Percentiles rank a stretch among this genome's conserved stretches.
Conservation (phyloP, 2,329 filamentous ascomycete genomes). For the Sporothrix globosa region DNA sequence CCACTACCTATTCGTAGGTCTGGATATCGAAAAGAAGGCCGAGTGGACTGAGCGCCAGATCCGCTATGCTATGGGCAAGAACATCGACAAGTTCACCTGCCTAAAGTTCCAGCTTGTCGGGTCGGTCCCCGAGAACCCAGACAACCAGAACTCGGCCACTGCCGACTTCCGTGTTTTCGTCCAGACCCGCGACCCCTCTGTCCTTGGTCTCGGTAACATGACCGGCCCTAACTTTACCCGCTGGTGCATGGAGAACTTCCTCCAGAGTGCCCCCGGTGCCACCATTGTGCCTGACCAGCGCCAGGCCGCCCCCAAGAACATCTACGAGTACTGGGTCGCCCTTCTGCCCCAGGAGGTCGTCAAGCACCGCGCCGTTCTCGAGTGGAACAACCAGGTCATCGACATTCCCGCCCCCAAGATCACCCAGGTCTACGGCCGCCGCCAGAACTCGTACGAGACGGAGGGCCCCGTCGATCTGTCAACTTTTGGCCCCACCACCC, state of each 20-base stretch:
- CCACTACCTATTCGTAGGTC: conserved; percentile 37
- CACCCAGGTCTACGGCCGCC: conserved; percentile 34
- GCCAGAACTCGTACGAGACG: conserved; percentile 35
- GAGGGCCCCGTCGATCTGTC: conserved; percentile 33
- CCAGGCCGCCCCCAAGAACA: conserved; percentile 35
- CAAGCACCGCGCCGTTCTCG: conserved; percentile 37
- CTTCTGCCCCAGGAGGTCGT: conserved; percentile 37
- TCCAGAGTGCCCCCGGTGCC: conserved; percentile 37
- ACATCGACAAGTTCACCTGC: conserved; percentile 40
- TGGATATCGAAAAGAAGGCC: conserved; percentile 38
- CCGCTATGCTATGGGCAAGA: conserved; percentile 32
- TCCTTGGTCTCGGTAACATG: conserved; percentile 31
- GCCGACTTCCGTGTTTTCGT: conserved; percentile 45
- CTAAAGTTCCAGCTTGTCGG: conserved; percentile 40
- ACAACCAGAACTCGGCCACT: conserved; percentile 43
- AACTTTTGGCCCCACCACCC: conserved; percentile 35
- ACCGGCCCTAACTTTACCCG: conserved; percentile 38
- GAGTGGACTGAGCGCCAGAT: conserved; percentile 37
- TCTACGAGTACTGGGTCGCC: conserved; percentile 38
- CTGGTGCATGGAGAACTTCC: conserved; percentile 38
- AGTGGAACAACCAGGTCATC: conserved; percentile 34
- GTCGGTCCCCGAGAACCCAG: conserved; percentile 38
- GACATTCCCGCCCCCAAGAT: conserved; percentile 38
- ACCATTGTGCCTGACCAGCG: conserved; percentile 37
- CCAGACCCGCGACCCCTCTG: conserved; percentile 43